These are phyloP conservation scores for Toxicodendron radicans DNA, from an alignment of 345 rosid genomes.

Conservation along the genomic window DNA sequence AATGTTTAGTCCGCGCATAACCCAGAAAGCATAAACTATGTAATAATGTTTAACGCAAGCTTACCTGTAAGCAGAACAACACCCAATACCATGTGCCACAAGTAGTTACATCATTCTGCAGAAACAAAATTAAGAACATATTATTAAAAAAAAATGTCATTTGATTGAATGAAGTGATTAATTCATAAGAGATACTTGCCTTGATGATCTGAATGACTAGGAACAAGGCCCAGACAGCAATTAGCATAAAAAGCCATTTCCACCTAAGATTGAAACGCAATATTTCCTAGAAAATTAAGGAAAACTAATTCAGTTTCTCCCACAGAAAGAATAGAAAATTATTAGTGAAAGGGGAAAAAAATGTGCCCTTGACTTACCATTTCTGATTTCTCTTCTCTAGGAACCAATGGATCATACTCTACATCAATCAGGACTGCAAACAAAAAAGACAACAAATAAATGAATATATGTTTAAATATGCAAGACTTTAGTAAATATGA, in stretches of 20 bases:
- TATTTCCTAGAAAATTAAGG: conserved; percentile 47
- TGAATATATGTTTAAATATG: neutral
- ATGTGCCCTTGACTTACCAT: conserved; percentile 36
- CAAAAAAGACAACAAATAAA: neutral
- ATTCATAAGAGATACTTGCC: conserved; percentile 33
- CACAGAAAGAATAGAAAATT: neutral
- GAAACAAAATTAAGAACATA: conserved; percentile 12
- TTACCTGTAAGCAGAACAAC: conserved; percentile 81
- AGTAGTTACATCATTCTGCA: conserved; percentile 68
- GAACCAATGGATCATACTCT: conserved; percentile 67
- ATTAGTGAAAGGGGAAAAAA: neutral
- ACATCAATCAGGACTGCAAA: conserved; percentile 73
- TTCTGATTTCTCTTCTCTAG: conserved; percentile 65
- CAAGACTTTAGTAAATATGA: neutral
- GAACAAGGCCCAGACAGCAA: conserved; percentile 64
- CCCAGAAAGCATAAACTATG: neutral
- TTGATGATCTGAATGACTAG: conserved; percentile 72
- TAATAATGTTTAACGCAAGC: neutral
- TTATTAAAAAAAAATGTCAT: neutral
- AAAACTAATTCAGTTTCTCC: conserved; percentile 1
- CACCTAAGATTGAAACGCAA: conserved; percentile 66
- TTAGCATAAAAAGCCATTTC: conserved; percentile 57
- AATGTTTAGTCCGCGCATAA: neutral
- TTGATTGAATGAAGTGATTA: neutral
- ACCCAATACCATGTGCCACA: conserved; percentile 81